Conservation (phyloP, 192 early-diverging fungal species). For the Haplosporangium gracile region DNA sequence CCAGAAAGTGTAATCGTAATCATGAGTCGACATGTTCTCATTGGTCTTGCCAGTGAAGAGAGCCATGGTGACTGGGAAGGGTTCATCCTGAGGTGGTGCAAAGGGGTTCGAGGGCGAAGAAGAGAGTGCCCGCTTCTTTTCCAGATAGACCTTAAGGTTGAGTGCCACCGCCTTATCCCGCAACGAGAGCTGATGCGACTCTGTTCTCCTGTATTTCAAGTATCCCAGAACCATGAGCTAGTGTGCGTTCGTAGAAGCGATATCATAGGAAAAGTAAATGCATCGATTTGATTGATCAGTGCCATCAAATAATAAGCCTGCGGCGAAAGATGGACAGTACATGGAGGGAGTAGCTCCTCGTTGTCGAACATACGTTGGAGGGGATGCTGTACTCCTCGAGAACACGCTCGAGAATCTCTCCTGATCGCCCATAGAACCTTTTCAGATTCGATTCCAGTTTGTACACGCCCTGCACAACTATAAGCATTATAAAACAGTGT, state of each 20-base stretch:
- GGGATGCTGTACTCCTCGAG: constrained; percentile 44
- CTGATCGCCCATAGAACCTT: constrained; percentile 49
- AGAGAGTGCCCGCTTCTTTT: constrained; percentile 22
- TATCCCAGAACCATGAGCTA: constrained; percentile 51
- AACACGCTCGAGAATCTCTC: constrained; percentile 27
- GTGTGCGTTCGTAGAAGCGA: neutral
- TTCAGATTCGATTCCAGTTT: constrained; percentile 45
- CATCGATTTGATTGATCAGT: neutral
- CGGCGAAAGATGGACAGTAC: neutral
- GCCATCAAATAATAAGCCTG: neutral
- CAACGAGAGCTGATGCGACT: constrained; percentile 34
- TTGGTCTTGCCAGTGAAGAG: constrained; percentile 53
- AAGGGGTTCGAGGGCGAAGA: constrained; percentile 27
- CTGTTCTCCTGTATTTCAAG: constrained; percentile 48
- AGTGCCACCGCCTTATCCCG: constrained; percentile 38
- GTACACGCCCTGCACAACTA: constrained; percentile 51
- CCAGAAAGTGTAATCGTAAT: constrained; percentile 55
- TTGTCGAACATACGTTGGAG: constrained; percentile 30
- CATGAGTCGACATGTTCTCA: constrained; percentile 46
- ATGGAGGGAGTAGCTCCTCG: no score
- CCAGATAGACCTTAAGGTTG: constrained; percentile 41
- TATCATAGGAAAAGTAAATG: neutral
- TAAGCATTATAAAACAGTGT: neutral
- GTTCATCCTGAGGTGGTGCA: constrained; percentile 4
- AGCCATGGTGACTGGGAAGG: constrained; percentile 25